Base-by-base conservation (phyloP, 2,329 filamentous ascomycete genomes). In the Emergomyces pasteurianus region DNA sequence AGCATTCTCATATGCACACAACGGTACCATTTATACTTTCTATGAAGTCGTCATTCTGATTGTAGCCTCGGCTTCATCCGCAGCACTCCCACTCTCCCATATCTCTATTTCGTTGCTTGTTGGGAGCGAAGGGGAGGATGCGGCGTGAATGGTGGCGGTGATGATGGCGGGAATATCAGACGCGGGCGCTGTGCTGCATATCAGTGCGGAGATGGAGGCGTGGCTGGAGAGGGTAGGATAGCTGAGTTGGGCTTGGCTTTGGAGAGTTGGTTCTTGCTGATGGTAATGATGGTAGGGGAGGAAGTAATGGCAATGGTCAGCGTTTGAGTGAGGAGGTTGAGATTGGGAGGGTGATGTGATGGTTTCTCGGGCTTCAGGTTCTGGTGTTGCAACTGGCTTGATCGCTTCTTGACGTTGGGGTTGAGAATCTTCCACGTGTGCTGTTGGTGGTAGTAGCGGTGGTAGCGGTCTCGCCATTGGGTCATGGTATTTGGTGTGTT, bases 41-140 rank as follows among this genome's bases (percentile, higher is more conserved):
- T 31, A 31, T 31, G 31, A 31, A 31, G 7, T 31, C 31, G 31
- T 31, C 31, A 31, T 31, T 3, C 31, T 31, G 2, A n/a, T 8
- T 0, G 21, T 10, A 16, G 43, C 43, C n/a, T 47, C 64, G 23
- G 69, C 67, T 60, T 75, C 85, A 55, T 84, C 86, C 65, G 83
- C 82, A 31, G 81, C 80, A 71, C 84, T 88, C 31, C 79, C 81
- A 68, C 85, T 88, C 72, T 89, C 86, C 86, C 86, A 89, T 18
- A 89, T 78, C 67, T 87, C 84, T 67, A 89, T 68, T 14, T 68
- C 66, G 84, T 52, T 31, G 16, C 7, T 14, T 28, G 47, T 18
- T 28, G 47, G 12, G n/a, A 23, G 23, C n/a, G 10, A 47, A 1
- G 43, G 21, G 12, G 21, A 23, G 12, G n/a, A 23, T n/a, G 43